A percentile compares a stretch with the other conserved stretches of the same genome.
These are phyloP conservation scores for Apiotrichum siamense DNA, from an alignment of 1,284 basidiomycete genomes.

Conservation along the genomic window DNA sequence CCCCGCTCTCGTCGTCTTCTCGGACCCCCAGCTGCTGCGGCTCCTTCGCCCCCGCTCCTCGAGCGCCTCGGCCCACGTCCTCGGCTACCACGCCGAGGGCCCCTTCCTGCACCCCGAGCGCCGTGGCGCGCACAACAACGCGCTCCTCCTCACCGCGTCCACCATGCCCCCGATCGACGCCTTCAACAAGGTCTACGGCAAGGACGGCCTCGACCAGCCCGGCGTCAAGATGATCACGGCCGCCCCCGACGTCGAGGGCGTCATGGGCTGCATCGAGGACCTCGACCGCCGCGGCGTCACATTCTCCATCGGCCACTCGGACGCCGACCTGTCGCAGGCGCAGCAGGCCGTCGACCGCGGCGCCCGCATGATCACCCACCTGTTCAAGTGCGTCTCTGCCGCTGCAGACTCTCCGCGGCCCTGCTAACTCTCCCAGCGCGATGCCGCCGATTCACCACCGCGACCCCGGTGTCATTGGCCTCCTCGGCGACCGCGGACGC, in stretches of 20 bases:
- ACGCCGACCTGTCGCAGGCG: constrained; percentile 36
- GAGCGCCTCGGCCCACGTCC: constrained; percentile 53
- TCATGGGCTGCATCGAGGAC: constrained; percentile 61
- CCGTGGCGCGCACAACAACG: constrained; percentile 70
- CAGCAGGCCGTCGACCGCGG: constrained; percentile 35
- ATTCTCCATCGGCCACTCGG: constrained; percentile 77
- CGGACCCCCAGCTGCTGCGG: constrained; percentile 49
- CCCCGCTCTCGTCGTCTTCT: constrained; percentile 15
- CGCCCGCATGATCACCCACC: constrained; percentile 78
- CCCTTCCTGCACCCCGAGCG: constrained; percentile 67
- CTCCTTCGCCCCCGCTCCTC: constrained; percentile 42
- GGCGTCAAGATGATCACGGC: constrained; percentile 77
- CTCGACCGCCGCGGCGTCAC: constrained; percentile 63
- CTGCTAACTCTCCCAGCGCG: constrained; percentile 18
- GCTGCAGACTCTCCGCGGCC: neutral
- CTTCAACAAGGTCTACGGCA: constrained; percentile 69
- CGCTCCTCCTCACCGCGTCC: constrained; percentile 59
- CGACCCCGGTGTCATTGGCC: constrained; percentile 63
- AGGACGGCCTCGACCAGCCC: constrained; percentile 47
- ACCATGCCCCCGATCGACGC: constrained; percentile 31
- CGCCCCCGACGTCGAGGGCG: constrained; percentile 77
- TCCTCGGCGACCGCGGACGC: constrained; percentile 71
- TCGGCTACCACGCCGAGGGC: constrained; percentile 86
- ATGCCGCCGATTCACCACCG: constrained; percentile 41
- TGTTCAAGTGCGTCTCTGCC: constrained; percentile 80